Evolutionary conservation across 1,284 basidiomycete genomes (phyloP).

Genomic region (Ceratobasidium sp.): DNA sequence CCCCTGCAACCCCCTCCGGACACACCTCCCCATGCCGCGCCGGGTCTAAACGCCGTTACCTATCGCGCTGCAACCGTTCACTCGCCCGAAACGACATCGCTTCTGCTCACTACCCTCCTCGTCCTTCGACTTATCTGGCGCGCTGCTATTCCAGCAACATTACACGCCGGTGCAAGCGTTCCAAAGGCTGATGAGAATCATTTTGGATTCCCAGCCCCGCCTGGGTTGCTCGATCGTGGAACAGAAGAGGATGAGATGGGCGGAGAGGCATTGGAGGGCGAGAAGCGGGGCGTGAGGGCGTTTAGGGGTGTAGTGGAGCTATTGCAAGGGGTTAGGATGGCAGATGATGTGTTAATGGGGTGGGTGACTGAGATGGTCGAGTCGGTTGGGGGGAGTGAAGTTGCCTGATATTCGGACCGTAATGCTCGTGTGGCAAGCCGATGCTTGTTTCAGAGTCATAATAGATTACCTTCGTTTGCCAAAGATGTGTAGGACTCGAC

Average conservation of each 20-base stretch:
- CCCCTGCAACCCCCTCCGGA: slow-evolving; percentile 69
- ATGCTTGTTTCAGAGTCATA: not conserved
- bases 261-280: slow-evolving; percentile 67
- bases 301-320: slow-evolving; percentile 70
- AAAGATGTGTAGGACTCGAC: too few relatives aligned
- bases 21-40: slow-evolving; percentile 69
- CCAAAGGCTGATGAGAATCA: slow-evolving; percentile 79
- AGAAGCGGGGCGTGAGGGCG: slow-evolving; percentile 72
- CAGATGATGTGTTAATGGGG: slow-evolving; percentile 73
- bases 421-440: not conserved
- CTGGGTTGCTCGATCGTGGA: slow-evolving; percentile 62
- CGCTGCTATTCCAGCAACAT: slow-evolving; percentile 73
- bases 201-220: slow-evolving; percentile 76
- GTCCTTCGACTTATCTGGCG: slow-evolving; percentile 80
- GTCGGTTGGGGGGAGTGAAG: slow-evolving; percentile 42
- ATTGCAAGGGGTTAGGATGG: slow-evolving; percentile 72
- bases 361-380: slow-evolving; percentile 85
- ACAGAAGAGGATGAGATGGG: slow-evolving; percentile 63
- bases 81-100: slow-evolving; percentile 69
- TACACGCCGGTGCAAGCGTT: slow-evolving; percentile 60
- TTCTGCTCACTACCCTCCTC: slow-evolving; percentile 71
- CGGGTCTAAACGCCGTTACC: slow-evolving; percentile 68
- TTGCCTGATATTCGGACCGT: not conserved
- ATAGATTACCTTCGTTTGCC: too few relatives aligned
- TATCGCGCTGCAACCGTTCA: slow-evolving; percentile 68